A percentile compares a stretch with the other conserved stretches of the same genome.
phyloP scores from a whole-genome alignment of 768 basidiomycete genomes.

The Russula lepida region DNA sequence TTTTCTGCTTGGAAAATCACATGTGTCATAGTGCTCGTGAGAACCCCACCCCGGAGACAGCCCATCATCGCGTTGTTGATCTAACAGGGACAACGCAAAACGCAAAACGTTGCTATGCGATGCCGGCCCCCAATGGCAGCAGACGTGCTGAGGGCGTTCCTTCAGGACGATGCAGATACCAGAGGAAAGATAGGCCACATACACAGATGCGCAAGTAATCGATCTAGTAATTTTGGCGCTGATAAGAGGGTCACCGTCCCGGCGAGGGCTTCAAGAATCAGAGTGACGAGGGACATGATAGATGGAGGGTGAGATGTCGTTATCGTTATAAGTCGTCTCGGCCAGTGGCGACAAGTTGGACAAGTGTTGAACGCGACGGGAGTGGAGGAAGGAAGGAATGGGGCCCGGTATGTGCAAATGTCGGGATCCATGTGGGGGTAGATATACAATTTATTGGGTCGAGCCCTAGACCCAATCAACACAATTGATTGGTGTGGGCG shows the following conservation, averaged over 20 bases:
- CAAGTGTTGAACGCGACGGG: too few relatives aligned
- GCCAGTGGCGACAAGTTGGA: not conserved
- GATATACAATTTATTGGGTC: not conserved
- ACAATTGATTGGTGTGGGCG: not conserved
- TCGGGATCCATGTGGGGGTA: not conserved
- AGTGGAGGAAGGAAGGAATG: not conserved
- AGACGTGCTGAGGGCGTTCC: not conserved
- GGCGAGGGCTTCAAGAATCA: not conserved
- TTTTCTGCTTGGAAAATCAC: not conserved
- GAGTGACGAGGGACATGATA: not conserved
- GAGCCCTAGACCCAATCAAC: not conserved
- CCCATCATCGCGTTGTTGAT: not conserved
- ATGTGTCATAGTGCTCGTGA: not conserved
- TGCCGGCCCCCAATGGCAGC: slow-evolving; percentile 11
- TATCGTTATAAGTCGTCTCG: not conserved
- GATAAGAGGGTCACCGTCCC: not conserved
- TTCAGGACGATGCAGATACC: not conserved
- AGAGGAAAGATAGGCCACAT: not conserved
- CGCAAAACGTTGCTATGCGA: slow-evolving; percentile 1
- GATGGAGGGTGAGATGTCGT: not conserved
- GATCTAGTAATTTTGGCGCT: slow-evolving; percentile 3
- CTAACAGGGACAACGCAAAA: too few relatives aligned
- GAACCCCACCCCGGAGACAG: not conserved
- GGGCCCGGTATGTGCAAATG: not conserved
- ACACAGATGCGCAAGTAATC: slow-evolving; percentile 8